Base-by-base conservation (phyloP, 768 basidiomycete species). In the Phlegmacium glaucopus region DNA sequence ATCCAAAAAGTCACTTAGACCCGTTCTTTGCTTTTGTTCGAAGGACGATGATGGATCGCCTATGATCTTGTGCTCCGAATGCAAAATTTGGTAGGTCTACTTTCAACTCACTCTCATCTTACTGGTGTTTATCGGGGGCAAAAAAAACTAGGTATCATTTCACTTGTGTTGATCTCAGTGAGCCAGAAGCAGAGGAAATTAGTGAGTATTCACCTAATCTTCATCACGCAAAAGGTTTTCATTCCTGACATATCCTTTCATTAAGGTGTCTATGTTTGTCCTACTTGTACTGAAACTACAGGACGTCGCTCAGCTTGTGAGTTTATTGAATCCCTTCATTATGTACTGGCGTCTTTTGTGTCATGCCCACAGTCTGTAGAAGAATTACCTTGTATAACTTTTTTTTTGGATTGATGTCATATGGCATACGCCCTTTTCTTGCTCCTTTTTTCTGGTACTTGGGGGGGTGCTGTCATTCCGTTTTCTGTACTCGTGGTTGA, bases 11-110 rank as follows among this genome's bases (percentile, higher is more conserved):
- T 22, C 22, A 22, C 22, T 22, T 22, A 22, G 22, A 22, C 50
- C 63, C 11, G 58, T 68, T 6, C 72, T 77, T 55, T 92, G 90
- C 68, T 65, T 76, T 1, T 93, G 90, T 63, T 72, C 75, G 17
- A 76, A 76, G 41, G 77, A 76, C 32, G 85, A 91, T 62, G 85
- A 90, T 68, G 89, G 86, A 27, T 76, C 84, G 6, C 88, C 89
- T 10, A 90, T 91, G 89, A 83, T 92, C 41, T 69, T 69, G 29
- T 93, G 90, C 60, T 74, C 79, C 18, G 70, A 76, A 43, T 93
- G 90, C 62, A 72, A 69, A 18, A 82, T 83, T 52, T 91, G 90
- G 90, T 74, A 51, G 40, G 72, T 85, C 37, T 43, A 15, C 44
- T 39, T 45, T 43, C 22, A 17, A 34, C 25, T 48, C 18, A n/a